A percentile compares a stretch with the other conserved stretches of the same genome.
Conservation (phyloP, 2,329 filamentous ascomycete species). For the Zymoseptoria tritici region DNA sequence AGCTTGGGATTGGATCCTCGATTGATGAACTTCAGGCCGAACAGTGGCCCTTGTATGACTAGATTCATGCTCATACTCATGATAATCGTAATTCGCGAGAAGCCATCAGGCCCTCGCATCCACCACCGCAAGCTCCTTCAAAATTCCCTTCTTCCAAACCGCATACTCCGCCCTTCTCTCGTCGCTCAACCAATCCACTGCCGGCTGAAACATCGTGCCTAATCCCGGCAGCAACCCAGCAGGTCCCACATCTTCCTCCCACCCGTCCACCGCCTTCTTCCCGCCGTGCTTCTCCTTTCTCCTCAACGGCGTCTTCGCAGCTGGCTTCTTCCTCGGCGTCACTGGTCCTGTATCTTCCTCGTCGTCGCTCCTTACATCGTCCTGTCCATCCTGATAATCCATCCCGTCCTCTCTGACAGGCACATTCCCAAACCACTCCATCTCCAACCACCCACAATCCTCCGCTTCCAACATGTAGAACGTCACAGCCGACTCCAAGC, state of each 20-base stretch:
- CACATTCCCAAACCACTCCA: slow-evolving; percentile 20
- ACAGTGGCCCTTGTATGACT: neutral
- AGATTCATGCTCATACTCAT: neutral
- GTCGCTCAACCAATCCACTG: slow-evolving; percentile 63
- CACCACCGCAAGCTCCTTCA: slow-evolving; percentile 45
- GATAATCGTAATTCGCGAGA: neutral
- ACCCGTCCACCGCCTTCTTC: slow-evolving; percentile 12
- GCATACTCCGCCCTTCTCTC: slow-evolving; percentile 54
- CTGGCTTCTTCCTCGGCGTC: slow-evolving; percentile 13
- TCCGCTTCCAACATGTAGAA: slow-evolving; percentile 18
- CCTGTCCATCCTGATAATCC: slow-evolving; percentile 34
- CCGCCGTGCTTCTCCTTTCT: slow-evolving; percentile 29
- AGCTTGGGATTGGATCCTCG: neutral
- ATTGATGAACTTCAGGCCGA: neutral
- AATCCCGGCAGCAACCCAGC: slow-evolving; percentile 39
- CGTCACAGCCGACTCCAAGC: slow-evolving; percentile 6
- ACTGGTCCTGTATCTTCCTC: slow-evolving; percentile 1
- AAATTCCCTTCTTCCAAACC: slow-evolving; percentile 56
- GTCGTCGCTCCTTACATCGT: slow-evolving; percentile 3
- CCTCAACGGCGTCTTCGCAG: slow-evolving; percentile 28
- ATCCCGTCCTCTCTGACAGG: slow-evolving; percentile 20
- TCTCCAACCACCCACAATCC: slow-evolving; percentile 18
- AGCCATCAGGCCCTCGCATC: slow-evolving; percentile 1
- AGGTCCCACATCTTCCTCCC: slow-evolving; percentile 17
- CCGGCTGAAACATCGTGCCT: slow-evolving; percentile 66